Evolutionary conservation across 2,329 filamentous ascomycete species (phyloP).

Genomic region (Thermochaetoides dissita): DNA sequence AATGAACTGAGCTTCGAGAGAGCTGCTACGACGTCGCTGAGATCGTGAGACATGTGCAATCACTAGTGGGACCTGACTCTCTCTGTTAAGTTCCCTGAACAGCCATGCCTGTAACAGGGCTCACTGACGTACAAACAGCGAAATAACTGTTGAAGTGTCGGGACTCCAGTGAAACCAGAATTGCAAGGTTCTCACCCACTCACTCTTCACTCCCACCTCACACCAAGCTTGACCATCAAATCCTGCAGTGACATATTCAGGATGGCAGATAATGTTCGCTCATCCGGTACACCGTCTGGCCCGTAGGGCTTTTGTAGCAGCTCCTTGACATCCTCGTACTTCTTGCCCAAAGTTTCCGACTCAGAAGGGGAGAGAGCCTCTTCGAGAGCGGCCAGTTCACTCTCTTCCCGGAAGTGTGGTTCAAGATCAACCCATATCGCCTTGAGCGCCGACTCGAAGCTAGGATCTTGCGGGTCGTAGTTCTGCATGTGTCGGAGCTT

Average conservation of each 20-base stretch:
- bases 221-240: conserved; percentile 12
- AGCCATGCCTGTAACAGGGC: too few relatives aligned
- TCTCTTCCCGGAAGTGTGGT: conserved; percentile 14
- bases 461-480: conserved; percentile 10
- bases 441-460: conserved; percentile 12
- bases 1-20: too few relatives aligned
- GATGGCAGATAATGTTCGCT: conserved; percentile 9
- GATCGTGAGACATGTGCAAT: too few relatives aligned
- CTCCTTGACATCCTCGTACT: conserved; percentile 13
- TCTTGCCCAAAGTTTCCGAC: conserved; percentile 11
- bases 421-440: conserved; percentile 16
- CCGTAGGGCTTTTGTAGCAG: conserved; percentile 15
- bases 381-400: conserved; percentile 12
- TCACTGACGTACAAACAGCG: too few relatives aligned
- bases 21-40: too few relatives aligned
- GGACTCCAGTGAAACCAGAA: too few relatives aligned
- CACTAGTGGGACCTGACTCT: too few relatives aligned
- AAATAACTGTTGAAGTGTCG: too few relatives aligned
- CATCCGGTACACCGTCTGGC: conserved; percentile 10
- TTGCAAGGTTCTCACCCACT: too few relatives aligned
- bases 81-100: too few relatives aligned
- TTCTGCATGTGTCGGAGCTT: conserved; percentile 14
- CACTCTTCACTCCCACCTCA: conserved; percentile 1
- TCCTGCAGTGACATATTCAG: conserved; percentile 13
- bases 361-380: conserved; percentile 9